phyloP scores from a whole-genome alignment of 495 filamentous ascomycete genomes.

The Aspergillus baeticus region DNA sequence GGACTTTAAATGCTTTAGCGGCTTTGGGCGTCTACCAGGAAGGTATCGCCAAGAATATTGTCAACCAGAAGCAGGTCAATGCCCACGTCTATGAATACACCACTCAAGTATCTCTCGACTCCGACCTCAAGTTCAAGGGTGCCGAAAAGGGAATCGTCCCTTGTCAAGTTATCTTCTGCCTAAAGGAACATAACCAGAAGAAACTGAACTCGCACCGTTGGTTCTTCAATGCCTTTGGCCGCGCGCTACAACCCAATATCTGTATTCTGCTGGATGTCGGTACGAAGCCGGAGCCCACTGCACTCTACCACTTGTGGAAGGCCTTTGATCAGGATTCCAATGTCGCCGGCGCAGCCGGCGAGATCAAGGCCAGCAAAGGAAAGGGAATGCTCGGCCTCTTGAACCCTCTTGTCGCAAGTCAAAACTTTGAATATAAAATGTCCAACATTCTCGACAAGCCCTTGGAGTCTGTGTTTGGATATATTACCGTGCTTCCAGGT shows the following conservation, averaged over 20 bases:
- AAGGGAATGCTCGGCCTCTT: conserved; percentile 77
- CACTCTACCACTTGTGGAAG: conserved; percentile 98
- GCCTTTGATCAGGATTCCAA: conserved; percentile 97
- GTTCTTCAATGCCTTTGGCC: conserved; percentile 99
- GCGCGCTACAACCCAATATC: conserved; percentile 89
- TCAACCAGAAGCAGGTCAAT: conserved; percentile 81
- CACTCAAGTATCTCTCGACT: conserved; percentile 93
- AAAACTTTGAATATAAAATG: conserved; percentile 99
- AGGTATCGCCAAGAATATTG: conserved; percentile 96
- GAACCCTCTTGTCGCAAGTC: conserved; percentile 92
- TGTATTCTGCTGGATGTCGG: conserved; percentile 97
- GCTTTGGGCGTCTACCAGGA: conserved; percentile 99
- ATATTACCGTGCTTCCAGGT: conserved; percentile 95
- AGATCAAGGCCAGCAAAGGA: conserved; percentile 95
- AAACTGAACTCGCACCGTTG: conserved; percentile 98
- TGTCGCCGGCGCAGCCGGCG: conserved; percentile 92
- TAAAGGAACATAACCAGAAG: conserved; percentile 97
- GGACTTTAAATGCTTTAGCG: conserved; percentile 92
- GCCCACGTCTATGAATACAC: conserved; percentile 99
- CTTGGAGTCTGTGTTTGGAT: conserved; percentile 94
- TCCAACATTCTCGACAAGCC: conserved; percentile 98
- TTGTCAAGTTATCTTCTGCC: conserved; percentile 96
- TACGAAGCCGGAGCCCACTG: conserved; percentile 79
- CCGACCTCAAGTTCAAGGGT: conserved; percentile 96
- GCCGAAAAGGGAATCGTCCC: conserved; percentile 99